These are phyloP conservation scores for Taphrina wiesneri DNA, from an alignment of 1,139 yeast species.

Conservation along the genomic window DNA sequence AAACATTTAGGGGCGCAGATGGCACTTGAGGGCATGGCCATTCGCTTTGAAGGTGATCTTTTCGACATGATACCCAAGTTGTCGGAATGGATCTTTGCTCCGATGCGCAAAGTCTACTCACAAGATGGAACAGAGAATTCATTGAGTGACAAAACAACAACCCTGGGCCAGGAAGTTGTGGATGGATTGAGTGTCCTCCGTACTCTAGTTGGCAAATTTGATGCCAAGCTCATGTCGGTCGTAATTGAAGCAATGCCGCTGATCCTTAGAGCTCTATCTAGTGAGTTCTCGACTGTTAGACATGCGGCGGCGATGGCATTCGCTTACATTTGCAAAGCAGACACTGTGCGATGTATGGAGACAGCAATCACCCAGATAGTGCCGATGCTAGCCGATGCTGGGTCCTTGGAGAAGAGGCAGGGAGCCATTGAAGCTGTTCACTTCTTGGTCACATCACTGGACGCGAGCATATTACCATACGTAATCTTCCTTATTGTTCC, in stretches of 20 bases:
- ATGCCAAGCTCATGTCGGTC: slow-evolving; percentile 53
- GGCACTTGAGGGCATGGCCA: slow-evolving; percentile 59
- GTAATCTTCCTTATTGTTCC: slow-evolving; percentile 95
- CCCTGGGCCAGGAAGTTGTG: slow-evolving; percentile 74
- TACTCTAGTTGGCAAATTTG: slow-evolving; percentile 68
- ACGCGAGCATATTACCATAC: slow-evolving; percentile 84
- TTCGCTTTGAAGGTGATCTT: slow-evolving; percentile 55
- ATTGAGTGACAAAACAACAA: slow-evolving; percentile 51
- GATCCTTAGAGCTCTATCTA: slow-evolving; percentile 64
- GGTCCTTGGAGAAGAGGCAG: slow-evolving; percentile 75
- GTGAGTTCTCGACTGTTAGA: slow-evolving; percentile 75
- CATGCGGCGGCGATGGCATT: slow-evolving; percentile 89
- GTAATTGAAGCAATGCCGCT: slow-evolving; percentile 54
- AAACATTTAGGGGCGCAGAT: slow-evolving; percentile 81
- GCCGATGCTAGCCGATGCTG: slow-evolving; percentile 79
- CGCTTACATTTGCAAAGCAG: slow-evolving; percentile 74
- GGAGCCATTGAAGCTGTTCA: slow-evolving; percentile 92
- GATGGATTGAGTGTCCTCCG: slow-evolving; percentile 84
- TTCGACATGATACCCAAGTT: slow-evolving; percentile 70
- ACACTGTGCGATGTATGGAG: slow-evolving; percentile 74
- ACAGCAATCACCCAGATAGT: slow-evolving; percentile 73
- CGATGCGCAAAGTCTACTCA: slow-evolving; percentile 51
- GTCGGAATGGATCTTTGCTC: slow-evolving; percentile 64
- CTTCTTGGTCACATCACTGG: slow-evolving; percentile 84
- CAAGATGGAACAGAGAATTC: slow-evolving; percentile 47